These are phyloP conservation scores for Vaccinium macrocarpon DNA, from an alignment of 148 eudicot genomes.

Conservation along the genomic window DNA sequence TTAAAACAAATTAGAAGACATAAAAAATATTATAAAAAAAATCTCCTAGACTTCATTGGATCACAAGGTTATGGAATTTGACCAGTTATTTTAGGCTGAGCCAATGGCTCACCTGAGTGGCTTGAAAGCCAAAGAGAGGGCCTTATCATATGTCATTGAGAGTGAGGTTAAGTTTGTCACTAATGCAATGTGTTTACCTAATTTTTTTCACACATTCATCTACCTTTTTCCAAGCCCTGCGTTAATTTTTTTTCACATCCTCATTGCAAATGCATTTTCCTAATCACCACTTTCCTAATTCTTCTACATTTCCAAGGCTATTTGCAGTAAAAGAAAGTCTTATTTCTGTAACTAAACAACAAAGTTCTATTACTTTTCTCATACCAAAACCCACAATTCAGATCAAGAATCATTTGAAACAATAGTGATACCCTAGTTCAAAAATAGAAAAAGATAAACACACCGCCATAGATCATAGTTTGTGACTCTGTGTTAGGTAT, in stretches of 20 bases:
- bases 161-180: neutral
- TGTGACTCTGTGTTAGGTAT: no score
- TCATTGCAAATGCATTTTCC: neutral
- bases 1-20: no score
- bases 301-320: neutral
- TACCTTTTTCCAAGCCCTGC: neutral
- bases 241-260: neutral
- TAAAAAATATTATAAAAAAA: no score
- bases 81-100: neutral
- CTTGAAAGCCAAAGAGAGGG: conserved; percentile 1
- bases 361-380: neutral
- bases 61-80: no score
- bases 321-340: neutral
- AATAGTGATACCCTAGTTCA: no score
- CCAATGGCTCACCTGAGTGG: neutral
- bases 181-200: neutral
- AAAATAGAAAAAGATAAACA: no score
- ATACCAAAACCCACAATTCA: no score
- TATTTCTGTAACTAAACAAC: neutral
- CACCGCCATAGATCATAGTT: no score
- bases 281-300: neutral
- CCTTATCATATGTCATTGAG: neutral
- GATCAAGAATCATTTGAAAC: no score
- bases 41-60: no score
- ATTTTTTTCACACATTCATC: conserved; percentile 1